Conservation (phyloP, 208 protist genomes). For the Willaertia magna region DNA sequence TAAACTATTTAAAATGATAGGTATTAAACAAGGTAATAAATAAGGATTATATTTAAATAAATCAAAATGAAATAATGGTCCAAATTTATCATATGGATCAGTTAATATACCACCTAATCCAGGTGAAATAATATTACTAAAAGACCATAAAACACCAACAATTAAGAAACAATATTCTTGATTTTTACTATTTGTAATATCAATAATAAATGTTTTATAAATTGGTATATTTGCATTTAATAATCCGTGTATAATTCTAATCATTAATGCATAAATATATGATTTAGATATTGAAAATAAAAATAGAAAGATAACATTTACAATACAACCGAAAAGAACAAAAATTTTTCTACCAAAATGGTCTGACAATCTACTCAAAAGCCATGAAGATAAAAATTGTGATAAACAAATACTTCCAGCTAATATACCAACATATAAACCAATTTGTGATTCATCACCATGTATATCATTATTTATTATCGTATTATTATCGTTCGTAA, state of each 20-base stretch:
- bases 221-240: background rate
- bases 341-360: background rate
- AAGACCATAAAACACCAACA: background rate
- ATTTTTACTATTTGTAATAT: background rate
- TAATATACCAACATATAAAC: background rate
- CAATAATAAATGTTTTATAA: background rate
- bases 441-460: background rate
- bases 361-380: background rate
- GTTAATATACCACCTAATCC: background rate
- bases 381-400: background rate
- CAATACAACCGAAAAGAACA: background rate
- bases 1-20: background rate
- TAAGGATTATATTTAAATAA: background rate
- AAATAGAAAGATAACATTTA: background rate
- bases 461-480: background rate
- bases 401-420: background rate
- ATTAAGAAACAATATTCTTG: background rate
- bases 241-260: background rate
- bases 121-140: background rate
- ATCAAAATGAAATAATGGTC: background rate
- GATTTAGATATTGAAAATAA: background rate
- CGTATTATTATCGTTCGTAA: background rate
- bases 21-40: background rate
- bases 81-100: background rate
- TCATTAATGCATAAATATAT: background rate